Conservation (phyloP, 495 filamentous ascomycete species). For the Xylaria longipes region DNA sequence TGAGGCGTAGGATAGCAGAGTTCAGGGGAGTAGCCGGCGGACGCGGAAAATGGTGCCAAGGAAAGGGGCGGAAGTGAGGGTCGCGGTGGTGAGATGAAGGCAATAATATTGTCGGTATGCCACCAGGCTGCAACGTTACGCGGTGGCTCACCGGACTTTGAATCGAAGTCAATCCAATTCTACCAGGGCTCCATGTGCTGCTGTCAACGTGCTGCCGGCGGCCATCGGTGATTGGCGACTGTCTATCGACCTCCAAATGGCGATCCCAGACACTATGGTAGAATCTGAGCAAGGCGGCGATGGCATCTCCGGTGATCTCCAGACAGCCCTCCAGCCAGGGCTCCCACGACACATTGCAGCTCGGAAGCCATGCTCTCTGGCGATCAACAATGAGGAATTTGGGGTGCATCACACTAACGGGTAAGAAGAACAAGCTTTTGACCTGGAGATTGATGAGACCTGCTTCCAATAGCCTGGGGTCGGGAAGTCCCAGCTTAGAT, state of each 20-base stretch:
- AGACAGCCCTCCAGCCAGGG: slow-evolving; percentile 75
- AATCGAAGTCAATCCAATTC: slow-evolving; percentile 22
- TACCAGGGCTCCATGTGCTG: slow-evolving; percentile 18
- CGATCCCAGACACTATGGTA: slow-evolving; percentile 63
- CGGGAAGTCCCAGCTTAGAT: slow-evolving; percentile 64
- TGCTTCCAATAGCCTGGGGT: slow-evolving; percentile 51
- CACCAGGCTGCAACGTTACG: slow-evolving; percentile 15
- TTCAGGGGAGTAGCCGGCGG: slow-evolving; percentile 73
- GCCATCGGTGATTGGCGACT: slow-evolving; percentile 21
- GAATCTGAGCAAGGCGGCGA: slow-evolving; percentile 62
- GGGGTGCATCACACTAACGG: slow-evolving; percentile 78
- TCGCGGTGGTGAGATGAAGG: slow-evolving; percentile 73
- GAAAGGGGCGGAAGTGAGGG: slow-evolving; percentile 56
- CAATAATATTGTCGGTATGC: slow-evolving; percentile 62
- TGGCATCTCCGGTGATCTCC: slow-evolving; percentile 62
- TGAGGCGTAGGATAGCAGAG: slow-evolving; percentile 59
- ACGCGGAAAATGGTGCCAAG: slow-evolving; percentile 49
- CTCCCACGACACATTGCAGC: slow-evolving; percentile 80
- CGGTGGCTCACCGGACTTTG: slow-evolving; percentile 24
- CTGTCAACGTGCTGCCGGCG: neutral
- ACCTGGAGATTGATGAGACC: slow-evolving; percentile 65
- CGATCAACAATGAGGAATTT: slow-evolving; percentile 78
- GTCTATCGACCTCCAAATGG: slow-evolving; percentile 30
- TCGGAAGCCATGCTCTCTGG: slow-evolving; percentile 63
- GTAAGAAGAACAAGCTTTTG: slow-evolving; percentile 73